These are phyloP conservation scores for Histomonas meleagridis DNA, from an alignment of 208 protist species.

Conservation along the genomic window DNA sequence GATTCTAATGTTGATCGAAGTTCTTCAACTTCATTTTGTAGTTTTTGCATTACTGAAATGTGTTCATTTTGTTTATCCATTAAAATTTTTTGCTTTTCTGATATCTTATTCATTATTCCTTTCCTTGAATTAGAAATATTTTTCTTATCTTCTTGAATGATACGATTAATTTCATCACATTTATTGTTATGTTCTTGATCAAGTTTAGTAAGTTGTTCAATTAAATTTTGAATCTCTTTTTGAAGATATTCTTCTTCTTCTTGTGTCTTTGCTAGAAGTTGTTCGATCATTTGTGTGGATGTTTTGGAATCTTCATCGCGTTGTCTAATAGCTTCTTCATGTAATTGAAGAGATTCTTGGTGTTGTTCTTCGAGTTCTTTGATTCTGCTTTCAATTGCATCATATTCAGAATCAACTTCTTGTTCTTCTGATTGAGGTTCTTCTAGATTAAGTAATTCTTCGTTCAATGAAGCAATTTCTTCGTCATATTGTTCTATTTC, in stretches of 20 bases:
- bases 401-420: background rate
- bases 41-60: background rate
- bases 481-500: background rate
- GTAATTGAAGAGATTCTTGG: background rate
- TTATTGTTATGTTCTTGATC: background rate
- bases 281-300: background rate
- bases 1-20: background rate
- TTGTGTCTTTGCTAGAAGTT: background rate
- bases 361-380: background rate
- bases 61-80: background rate
- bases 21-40: background rate
- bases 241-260: background rate
- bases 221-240: background rate
- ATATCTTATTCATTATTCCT: background rate
- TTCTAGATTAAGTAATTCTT: background rate
- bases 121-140: background rate
- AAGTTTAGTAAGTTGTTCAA: background rate
- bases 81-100: background rate
- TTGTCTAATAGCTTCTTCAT: background rate
- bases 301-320: conserved; percentile 4
- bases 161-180: background rate
- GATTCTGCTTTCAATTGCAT: background rate
- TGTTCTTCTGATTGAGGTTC: background rate
- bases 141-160: background rate
- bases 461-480: background rate